Evolutionary conservation across 2,329 filamentous ascomycete genomes (phyloP).

Genomic region (Arachnopeziza araneosa): DNA sequence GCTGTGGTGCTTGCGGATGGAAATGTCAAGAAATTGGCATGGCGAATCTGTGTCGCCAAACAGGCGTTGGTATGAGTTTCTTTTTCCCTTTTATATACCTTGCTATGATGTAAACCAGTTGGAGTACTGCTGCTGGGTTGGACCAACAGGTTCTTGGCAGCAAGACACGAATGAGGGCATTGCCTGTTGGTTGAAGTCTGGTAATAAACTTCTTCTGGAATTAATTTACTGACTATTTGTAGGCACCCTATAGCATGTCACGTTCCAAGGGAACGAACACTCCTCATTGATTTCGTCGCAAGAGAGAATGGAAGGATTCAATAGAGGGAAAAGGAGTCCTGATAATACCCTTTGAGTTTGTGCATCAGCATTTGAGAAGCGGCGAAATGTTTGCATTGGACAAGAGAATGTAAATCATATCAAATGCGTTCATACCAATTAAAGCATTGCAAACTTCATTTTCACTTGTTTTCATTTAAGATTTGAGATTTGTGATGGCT

Average conservation of each 20-base stretch:
- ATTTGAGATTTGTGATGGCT: background rate
- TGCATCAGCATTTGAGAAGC: background rate
- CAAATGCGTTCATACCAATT: background rate
- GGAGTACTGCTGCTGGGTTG: background rate
- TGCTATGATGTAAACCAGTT: background rate
- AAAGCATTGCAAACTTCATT: background rate
- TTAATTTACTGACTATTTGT: conserved; percentile 3
- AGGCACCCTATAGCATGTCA: conserved; percentile 32
- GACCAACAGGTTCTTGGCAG: background rate
- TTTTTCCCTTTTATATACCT: conserved; percentile 1
- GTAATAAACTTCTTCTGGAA: background rate
- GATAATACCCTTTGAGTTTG: background rate
- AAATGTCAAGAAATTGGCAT: conserved; percentile 82
- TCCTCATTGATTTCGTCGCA: background rate
- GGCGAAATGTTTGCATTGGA: background rate
- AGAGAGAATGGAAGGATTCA: background rate
- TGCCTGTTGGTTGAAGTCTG: background rate
- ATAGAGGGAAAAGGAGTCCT: background rate
- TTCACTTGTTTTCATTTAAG: background rate
- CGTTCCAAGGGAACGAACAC: conserved; percentile 19
- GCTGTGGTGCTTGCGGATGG: conserved; percentile 91
- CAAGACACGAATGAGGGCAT: background rate
- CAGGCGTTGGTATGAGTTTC: conserved; percentile 66
- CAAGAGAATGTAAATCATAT: background rate
- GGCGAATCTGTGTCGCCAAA: conserved; percentile 94